Conservation (phyloP, 306 rosid genomes). For the Hippophae tibetana region DNA sequence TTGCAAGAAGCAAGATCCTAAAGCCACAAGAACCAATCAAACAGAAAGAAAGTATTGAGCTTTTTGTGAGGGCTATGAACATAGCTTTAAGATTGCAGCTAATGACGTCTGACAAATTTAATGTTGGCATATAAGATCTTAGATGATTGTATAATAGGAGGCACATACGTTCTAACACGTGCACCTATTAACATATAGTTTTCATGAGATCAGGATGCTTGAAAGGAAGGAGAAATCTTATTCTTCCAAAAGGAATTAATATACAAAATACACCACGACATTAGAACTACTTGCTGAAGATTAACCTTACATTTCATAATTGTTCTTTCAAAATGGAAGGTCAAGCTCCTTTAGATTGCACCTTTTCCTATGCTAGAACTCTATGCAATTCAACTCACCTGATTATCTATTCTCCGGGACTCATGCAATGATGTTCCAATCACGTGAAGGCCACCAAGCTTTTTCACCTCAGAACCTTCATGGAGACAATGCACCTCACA, state of each 20-base stretch:
- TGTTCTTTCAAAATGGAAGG: neutral
- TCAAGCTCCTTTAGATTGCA: too few relatives aligned
- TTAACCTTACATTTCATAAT: neutral
- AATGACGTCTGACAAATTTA: neutral
- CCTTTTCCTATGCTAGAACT: neutral
- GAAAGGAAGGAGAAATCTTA: neutral
- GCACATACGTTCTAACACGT: neutral
- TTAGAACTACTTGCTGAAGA: neutral
- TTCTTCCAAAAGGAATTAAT: neutral
- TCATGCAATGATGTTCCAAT: conserved; percentile 93
- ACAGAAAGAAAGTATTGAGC: neutral
- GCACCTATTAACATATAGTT: too few relatives aligned
- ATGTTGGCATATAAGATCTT: neutral
- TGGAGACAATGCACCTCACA: conserved; percentile 65
- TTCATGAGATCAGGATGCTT: neutral
- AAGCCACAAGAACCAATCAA: neutral
- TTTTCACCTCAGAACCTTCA: conserved; percentile 90
- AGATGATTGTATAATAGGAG: neutral
- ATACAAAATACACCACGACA: neutral
- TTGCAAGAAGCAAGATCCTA: neutral
- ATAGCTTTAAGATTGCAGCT: neutral
- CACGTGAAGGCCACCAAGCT: conserved; percentile 92
- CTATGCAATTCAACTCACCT: conserved; percentile 41
- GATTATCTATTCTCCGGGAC: conserved; percentile 96
- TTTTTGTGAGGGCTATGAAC: neutral